These are phyloP conservation scores for Aegilops sharonensis DNA, from an alignment of 176 grass and related monocot species.

Conservation along the genomic window DNA sequence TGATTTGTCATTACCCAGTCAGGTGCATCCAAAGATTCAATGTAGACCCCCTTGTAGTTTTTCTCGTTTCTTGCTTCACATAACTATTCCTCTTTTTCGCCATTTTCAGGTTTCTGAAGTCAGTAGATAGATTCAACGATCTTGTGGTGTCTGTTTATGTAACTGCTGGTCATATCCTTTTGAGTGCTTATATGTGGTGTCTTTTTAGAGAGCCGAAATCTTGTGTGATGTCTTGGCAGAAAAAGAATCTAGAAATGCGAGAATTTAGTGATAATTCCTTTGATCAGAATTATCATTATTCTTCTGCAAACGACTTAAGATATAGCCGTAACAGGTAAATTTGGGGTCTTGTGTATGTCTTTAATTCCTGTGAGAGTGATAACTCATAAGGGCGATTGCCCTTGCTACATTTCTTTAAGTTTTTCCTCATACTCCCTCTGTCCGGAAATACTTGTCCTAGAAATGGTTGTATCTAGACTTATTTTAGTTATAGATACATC, in stretches of 20 bases:
- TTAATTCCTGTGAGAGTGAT: background rate
- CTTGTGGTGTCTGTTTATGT: constrained; percentile 70
- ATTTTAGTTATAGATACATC: too few relatives aligned
- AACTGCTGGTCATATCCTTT: constrained; percentile 87
- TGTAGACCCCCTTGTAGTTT: background rate
- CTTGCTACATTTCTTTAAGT: background rate
- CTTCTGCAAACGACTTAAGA: background rate
- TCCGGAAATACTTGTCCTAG: too few relatives aligned
- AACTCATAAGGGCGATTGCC: background rate
- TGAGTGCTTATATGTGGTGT: background rate
- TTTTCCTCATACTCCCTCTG: background rate
- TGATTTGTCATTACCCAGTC: constrained; percentile 4
- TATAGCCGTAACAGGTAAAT: background rate
- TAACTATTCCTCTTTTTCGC: background rate
- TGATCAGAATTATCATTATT: background rate
- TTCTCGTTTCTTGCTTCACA: constrained; percentile 13
- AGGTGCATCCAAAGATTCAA: background rate
- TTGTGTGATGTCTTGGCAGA: background rate
- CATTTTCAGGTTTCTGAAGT: constrained; percentile 72
- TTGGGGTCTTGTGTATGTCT: background rate
- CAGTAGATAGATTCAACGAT: constrained; percentile 76
- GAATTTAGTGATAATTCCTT: constrained; percentile 1
- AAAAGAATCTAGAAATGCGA: background rate
- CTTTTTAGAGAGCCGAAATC: background rate
- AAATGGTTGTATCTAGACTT: too few relatives aligned